phyloP scores from a whole-genome alignment of 2,329 filamentous ascomycete genomes.

The Furcasterigmium sp. region DNA sequence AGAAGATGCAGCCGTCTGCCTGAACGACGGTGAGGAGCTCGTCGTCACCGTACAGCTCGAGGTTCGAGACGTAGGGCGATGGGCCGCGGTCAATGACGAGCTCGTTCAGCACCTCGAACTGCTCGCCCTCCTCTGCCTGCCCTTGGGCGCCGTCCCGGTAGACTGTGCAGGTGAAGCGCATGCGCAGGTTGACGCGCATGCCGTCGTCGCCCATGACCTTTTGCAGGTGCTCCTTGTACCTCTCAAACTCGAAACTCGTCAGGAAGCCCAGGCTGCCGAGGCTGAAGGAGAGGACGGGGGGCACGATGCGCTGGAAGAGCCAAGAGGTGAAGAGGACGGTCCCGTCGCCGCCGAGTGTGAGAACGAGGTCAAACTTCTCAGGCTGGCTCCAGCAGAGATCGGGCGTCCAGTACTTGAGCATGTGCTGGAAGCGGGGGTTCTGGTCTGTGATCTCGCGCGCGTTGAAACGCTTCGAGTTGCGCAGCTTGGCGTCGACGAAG shows the following conservation, averaged over 20 bases:
- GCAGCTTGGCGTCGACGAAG: constrained; percentile 95
- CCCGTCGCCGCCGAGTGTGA: constrained; percentile 81
- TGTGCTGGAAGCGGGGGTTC: constrained; percentile 70
- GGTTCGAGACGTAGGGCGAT: constrained; percentile 92
- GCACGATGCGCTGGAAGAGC: constrained; percentile 87
- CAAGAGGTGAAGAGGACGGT: constrained; percentile 85
- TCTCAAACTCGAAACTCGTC: constrained; percentile 81
- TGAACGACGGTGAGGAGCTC: constrained; percentile 93
- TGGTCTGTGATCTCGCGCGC: constrained; percentile 65
- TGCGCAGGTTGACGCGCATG: constrained; percentile 95
- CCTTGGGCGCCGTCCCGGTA: constrained; percentile 64
- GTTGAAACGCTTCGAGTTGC: constrained; percentile 82
- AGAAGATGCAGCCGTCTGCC: constrained; percentile 96
- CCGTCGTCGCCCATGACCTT: constrained; percentile 89
- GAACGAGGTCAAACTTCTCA: constrained; percentile 91
- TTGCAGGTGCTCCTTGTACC: constrained; percentile 82
- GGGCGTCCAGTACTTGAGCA: constrained; percentile 94
- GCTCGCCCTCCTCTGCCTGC: constrained; percentile 80
- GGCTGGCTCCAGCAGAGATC: constrained; percentile 92
- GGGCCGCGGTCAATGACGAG: constrained; percentile 96
- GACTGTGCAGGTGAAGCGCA: constrained; percentile 98
- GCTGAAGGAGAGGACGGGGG: constrained; percentile 78
- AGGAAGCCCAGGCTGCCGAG: constrained; percentile 83
- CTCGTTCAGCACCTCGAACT: constrained; percentile 97
- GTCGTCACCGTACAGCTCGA: constrained; percentile 93